Evolutionary conservation across 495 filamentous ascomycete species (phyloP).

Genomic region (Friedmanniomyces simplex): DNA sequence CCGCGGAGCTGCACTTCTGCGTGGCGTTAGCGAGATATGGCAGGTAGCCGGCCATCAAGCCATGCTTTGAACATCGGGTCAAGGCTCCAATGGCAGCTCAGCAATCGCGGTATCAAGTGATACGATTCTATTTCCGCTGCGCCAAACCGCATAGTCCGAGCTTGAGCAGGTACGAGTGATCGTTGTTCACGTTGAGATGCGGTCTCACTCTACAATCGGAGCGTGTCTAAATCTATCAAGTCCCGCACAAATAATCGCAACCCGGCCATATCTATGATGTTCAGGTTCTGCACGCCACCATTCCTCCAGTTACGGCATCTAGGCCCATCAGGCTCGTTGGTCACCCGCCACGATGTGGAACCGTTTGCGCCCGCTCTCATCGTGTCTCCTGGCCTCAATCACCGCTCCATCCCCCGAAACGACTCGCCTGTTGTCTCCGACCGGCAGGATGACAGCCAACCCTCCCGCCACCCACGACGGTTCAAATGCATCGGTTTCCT

Average conservation of each 20-base stretch:
- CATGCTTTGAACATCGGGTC: neutral
- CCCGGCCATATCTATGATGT: no score
- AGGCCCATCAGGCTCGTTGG: neutral
- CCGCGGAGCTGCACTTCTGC: no score
- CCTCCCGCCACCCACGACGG: constrained; percentile 23
- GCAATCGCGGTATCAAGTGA: neutral
- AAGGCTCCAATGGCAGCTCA: no score
- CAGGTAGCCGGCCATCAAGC: constrained; percentile 1
- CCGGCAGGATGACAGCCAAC: constrained; percentile 24
- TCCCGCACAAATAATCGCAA: no score
- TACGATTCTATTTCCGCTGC: no score
- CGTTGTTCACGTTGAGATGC: no score
- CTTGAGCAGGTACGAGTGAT: no score
- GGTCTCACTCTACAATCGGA: no score
- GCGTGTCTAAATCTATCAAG: no score
- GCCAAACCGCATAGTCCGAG: no score
- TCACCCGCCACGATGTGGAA: constrained; percentile 4
- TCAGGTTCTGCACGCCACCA: no score
- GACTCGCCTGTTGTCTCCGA: constrained; percentile 20
- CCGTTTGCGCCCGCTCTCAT: constrained; percentile 10
- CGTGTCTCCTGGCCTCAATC: constrained; percentile 8
- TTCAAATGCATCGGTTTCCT: constrained; percentile 12
- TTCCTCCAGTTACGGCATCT: no score
- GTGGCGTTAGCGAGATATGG: constrained; percentile 7
- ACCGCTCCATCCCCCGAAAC: constrained; percentile 10